A percentile compares a stretch with the other conserved stretches of the same genome.
Conservation (phyloP, 2,329 filamentous ascomycete species). For the Sclerotinia sclerotiorum region DNA sequence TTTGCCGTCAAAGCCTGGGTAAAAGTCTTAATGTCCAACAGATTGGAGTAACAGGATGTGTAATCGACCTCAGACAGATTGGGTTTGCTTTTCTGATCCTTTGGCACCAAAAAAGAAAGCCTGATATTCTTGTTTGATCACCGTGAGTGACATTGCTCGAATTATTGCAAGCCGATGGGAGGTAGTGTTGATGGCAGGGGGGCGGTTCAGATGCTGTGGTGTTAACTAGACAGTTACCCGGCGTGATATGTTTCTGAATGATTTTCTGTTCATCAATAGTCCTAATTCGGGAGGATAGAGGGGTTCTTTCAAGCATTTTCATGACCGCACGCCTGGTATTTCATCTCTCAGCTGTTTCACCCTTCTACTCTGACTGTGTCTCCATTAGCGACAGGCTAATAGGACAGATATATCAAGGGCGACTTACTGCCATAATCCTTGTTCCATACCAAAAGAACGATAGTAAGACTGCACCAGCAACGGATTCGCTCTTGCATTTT, state of each 20-base stretch:
- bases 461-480: not conserved
- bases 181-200: not conserved
- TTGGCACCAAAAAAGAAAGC: not conserved
- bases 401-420: not conserved
- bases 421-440: not conserved
- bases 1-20: no score
- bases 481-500: not conserved
- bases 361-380: not conserved
- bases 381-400: not conserved
- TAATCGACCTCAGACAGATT: no score
- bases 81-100: not conserved
- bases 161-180: not conserved
- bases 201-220: no score
- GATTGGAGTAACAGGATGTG: no score
- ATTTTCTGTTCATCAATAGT: fast-evolving
- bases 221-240: not conserved
- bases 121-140: not conserved
- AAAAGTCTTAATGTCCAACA: no score
- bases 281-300: not conserved
- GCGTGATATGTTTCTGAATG: not conserved
- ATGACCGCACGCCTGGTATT: not conserved
- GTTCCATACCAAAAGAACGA: not conserved
- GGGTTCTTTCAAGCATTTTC: not conserved
- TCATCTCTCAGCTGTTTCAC: not conserved
- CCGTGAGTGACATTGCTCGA: not conserved